Base-by-base conservation (phyloP, 805 yeast species). In the Tanozyma kutaoensis region DNA sequence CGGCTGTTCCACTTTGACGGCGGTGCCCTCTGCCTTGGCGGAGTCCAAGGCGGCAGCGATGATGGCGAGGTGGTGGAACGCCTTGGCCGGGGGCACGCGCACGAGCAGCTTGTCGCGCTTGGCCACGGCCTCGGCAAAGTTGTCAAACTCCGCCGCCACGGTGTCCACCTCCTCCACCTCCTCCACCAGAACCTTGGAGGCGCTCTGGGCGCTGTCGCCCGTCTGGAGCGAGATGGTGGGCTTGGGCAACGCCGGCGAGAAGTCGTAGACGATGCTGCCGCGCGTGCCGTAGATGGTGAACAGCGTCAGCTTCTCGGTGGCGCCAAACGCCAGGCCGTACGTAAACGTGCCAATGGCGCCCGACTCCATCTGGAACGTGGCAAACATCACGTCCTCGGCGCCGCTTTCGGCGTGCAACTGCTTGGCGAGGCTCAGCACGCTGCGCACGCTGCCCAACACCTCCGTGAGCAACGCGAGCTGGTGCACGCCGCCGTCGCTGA, bases 401-500 rank as follows among this genome's bases (percentile, higher is more conserved):
- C 96, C 96, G 32, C 88, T 73, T 40, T 66, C 69, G 43, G 73
- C 59, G 46, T 85, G 69, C 26, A 81, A 65, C 55, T 85, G 95
- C 34, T 61, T 71, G 10, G 95, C 76, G 38, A 68, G 66, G 8
- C 85, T 95, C 29, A 81, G 68, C 21, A 86, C 72, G 5, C 74
- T 51, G 26, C 66, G 71, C 11, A 84, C 76, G 14, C 63, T 60
- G 28, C 97, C 96, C 29, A 88, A 60, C 12, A 84, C 72, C 33
- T 72, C 82, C 7, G 94, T 84, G 37, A 86, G 65, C 21, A 84
- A 57, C 3, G 95, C 95, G 49, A 86, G 58, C 52, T 86, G 96
- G 54, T 88, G 97, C 14, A 88, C 97, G 48, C 96, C 97, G 44
- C 95, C 96, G 45, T 88, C 97, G 32, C 88, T 76, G 42, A 88